Evolutionary conservation across 139 green algal genomes (phyloP).

Genomic region (Pleodorina starrii): DNA sequence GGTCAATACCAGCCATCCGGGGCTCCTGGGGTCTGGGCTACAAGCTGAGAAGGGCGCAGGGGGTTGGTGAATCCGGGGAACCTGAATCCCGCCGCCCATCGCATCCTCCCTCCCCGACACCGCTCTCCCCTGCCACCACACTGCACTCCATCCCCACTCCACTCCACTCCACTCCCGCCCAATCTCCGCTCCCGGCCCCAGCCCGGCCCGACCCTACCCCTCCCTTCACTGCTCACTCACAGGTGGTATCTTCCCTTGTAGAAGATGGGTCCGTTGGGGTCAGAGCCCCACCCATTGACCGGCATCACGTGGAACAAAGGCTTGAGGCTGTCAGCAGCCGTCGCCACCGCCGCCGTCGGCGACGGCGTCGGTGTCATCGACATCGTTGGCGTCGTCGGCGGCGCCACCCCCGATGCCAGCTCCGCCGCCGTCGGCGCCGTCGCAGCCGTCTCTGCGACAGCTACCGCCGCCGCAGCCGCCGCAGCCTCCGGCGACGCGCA

Average conservation of each 20-base stretch:
- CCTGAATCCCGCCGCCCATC: no score
- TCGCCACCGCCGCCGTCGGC: background rate
- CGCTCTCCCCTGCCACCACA: background rate
- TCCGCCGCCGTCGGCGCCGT: background rate
- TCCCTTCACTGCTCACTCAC: slow-evolving; percentile 7
- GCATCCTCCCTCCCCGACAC: background rate
- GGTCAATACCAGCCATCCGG: no score
- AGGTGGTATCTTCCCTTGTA: slow-evolving; percentile 67
- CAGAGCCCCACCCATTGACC: slow-evolving; percentile 75
- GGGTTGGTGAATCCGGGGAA: no score
- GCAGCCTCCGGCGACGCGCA: background rate
- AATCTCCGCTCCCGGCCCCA: background rate
- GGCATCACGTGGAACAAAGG: slow-evolving; percentile 76
- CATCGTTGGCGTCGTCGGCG: no score
- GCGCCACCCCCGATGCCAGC: no score
- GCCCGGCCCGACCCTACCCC: background rate
- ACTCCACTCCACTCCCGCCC: background rate
- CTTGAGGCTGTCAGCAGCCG: slow-evolving; percentile 50
- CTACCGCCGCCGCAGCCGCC: background rate
- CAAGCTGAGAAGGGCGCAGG: no score
- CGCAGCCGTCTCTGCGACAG: background rate
- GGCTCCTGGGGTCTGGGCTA: no score
- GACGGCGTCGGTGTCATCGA: background rate
- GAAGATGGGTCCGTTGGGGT: slow-evolving; percentile 80
- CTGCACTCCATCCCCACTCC: background rate